Evolutionary conservation across 73 alveolate species (phyloP), one percentile per base, ranked within the genome.

Genomic region (Symbiodinium pilosum): DNA sequence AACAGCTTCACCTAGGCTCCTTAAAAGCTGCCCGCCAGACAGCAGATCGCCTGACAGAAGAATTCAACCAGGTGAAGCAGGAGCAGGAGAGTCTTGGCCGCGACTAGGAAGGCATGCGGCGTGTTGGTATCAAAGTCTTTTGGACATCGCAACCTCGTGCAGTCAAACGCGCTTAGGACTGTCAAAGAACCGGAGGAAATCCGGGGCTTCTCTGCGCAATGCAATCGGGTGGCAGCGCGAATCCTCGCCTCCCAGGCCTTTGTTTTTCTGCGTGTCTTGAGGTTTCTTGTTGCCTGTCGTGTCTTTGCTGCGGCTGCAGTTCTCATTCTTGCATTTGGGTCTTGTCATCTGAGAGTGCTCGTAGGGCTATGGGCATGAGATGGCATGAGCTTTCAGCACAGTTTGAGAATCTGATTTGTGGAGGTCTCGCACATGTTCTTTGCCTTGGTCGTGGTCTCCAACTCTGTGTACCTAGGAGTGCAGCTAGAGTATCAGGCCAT

Each of bases 401-500:
- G n/a, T n/a, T n/a, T n/a, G n/a, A n/a, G n/a, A n/a, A n/a, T n/a
- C n/a, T n/a, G n/a, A n/a, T n/a, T n/a, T n/a, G n/a, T n/a, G n/a
- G n/a, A 88, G 86, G 36, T 56, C n/a, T 59, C 95, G 43, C 86
- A 88, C 36, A 34, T 88, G 4, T 88, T 88, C 95, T 88, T 88
- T 38, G 95, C 71, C 71, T 68, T 88, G 47, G 95, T 88, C 21
- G 95, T 88, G 36, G 95, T 88, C 71, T 88, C 95, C 26, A 88
- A 88, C 95, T 88, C 95, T n/a, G 28, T 88, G 44, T 88, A 40
- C 87, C 43, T 88, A 86, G 95, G 95, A 4, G 95, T 88, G 51
- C 95, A 88, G 95, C 69, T 88, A 30, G 86, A 88, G 28, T 39
- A n/a, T 71, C 36, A 88, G 39, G 86, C 95, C 44, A 44, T 36